Base-by-base conservation (phyloP, 768 basidiomycete species). In the Suillus bovinus region DNA sequence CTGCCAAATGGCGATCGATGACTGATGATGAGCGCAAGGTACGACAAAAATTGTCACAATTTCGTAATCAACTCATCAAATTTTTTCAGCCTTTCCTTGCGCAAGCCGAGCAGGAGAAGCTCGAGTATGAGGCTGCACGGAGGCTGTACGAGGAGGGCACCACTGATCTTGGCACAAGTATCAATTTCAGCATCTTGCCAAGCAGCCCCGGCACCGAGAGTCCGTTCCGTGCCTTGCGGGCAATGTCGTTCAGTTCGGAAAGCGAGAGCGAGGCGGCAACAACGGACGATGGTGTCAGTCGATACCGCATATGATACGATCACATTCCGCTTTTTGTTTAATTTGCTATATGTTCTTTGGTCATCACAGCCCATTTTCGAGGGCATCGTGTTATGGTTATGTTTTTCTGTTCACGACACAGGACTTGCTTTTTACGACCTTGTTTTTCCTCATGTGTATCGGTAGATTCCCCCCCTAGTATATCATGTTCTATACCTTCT, bases 91-190 rank as follows among this genome's bases (percentile, higher is more conserved):
- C 95, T 1, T 97, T 93, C 81, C 81, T 97, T 46, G 89, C 90
- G 17, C 93, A 94, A 75, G 95, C 94, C 16, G 94, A 96, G 74
- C 90, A 93, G 72, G 94, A 96, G 83, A 96, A 96, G 79, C 86
- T 93, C 78, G 90, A 94, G 68, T 96, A 96, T 75, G 93, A 96
- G 71, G 83, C 86, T 38, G 91, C 93, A 39, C 82, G 92, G 50
- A 85, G 91, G 74, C 67, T 93, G 55, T 97, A 97, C 70, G 94
- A 97, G 73, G 91, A 94, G 69, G 91, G 90, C 59, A 82, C 87
- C 24, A 81, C 84, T 11, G 86, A 82, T 13, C 83, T 86, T 67
- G 84, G 84, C 10, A 84, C 86, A 16, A 90, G 83, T 72, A 91
- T 93, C 82, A 91, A 90, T 72, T 93, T 93, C 71, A 90, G 89